Evolutionary conservation across 768 basidiomycete genomes (phyloP).

Genomic region (Lactarius quietus): DNA sequence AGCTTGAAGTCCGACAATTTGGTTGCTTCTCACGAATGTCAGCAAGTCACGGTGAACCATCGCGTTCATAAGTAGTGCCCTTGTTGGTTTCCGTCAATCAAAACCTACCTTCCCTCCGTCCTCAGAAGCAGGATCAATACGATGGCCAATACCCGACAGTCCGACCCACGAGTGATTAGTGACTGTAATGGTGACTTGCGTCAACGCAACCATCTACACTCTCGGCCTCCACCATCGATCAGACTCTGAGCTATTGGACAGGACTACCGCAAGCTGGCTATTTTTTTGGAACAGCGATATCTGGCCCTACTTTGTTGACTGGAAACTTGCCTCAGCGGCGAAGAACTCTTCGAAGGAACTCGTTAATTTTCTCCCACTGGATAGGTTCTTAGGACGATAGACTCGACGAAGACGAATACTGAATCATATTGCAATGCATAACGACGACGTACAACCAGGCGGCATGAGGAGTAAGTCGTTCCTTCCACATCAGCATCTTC

Average conservation of each 20-base stretch:
- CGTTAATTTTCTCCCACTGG: not conserved
- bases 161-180: not conserved
- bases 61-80: no score
- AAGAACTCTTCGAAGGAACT: not conserved
- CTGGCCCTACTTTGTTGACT: not conserved
- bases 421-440: not conserved
- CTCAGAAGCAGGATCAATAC: not conserved
- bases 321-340: not conserved
- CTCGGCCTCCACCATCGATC: not conserved
- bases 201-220: not conserved
- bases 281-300: not conserved
- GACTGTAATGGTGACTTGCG: not conserved
- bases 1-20: not conserved
- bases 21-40: not conserved
- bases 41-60: not conserved
- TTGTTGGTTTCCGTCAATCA: no score
- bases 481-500: not conserved
- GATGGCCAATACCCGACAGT: not conserved
- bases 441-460: not conserved
- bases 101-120: not conserved
- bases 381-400: not conserved
- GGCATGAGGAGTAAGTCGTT: not conserved
- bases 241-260: not conserved
- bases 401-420: not conserved
- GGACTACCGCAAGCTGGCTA: not conserved